A percentile compares a stretch with the other conserved stretches of the same genome.
phyloP scores from a whole-genome alignment of 306 rosid species.

The Amphicarpaea edgeworthii region DNA sequence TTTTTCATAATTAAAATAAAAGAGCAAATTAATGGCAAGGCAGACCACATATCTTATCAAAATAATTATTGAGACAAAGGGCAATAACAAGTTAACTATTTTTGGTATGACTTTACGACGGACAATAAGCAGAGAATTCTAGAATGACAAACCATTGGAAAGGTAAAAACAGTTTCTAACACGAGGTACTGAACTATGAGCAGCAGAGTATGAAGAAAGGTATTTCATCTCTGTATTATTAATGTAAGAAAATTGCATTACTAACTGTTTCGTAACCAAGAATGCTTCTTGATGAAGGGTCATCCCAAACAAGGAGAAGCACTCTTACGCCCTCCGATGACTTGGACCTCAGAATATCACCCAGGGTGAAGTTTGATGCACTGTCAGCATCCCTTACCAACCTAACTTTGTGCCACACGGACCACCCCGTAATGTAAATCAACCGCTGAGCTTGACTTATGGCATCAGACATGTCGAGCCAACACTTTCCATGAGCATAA shows the following conservation, averaged over 20 bases:
- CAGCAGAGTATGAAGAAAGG: too few relatives aligned
- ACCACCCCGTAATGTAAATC: constrained; percentile 95
- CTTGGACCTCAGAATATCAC: constrained; percentile 84
- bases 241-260: constrained; percentile 44
- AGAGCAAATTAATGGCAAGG: too few relatives aligned
- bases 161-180: too few relatives aligned
- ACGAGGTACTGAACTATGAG: too few relatives aligned
- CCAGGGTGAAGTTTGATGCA: constrained; percentile 59
- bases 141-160: too few relatives aligned
- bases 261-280: constrained; percentile 86
- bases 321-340: constrained; percentile 98
- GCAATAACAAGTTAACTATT: too few relatives aligned
- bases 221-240: too few relatives aligned
- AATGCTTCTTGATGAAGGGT: constrained; percentile 93
- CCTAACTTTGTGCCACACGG: constrained; percentile 91
- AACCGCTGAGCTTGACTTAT: constrained; percentile 73
- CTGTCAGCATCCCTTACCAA: constrained; percentile 70
- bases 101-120: too few relatives aligned
- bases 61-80: too few relatives aligned
- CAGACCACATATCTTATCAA: too few relatives aligned
- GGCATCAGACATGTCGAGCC: constrained; percentile 85
- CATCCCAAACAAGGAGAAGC: constrained; percentile 98
- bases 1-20: too few relatives aligned
- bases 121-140: too few relatives aligned
- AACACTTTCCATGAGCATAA: constrained; percentile 86